These are phyloP conservation scores for Corniculantispora saksenae DNA, from an alignment of 2,329 filamentous ascomycete species.

Conservation along the genomic window DNA sequence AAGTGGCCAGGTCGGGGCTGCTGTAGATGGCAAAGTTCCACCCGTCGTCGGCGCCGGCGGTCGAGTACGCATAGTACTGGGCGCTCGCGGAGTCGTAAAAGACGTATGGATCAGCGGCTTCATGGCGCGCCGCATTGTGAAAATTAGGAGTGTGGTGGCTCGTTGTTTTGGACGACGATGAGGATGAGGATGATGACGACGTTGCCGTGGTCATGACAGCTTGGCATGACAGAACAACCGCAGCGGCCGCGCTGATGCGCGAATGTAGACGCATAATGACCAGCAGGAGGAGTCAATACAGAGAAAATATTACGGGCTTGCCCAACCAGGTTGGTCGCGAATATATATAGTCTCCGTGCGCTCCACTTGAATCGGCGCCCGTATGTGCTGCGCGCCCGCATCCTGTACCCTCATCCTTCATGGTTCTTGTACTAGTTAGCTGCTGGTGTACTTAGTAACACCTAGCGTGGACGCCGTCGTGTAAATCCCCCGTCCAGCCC, in stretches of 20 bases:
- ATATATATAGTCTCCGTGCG: neutral
- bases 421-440: neutral
- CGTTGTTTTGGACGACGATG: neutral
- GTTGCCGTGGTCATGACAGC: neutral
- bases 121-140: constrained; percentile 35
- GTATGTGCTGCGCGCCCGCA: too few species aligned
- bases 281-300: neutral
- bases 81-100: constrained; percentile 32
- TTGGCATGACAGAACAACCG: neutral
- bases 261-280: neutral
- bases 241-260: neutral
- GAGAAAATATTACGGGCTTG: neutral
- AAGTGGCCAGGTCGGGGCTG: constrained; percentile 38
- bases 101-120: constrained; percentile 35
- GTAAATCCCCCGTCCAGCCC: neutral
- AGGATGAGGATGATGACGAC: neutral
- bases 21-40: constrained; percentile 37
- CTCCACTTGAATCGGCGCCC: neutral
- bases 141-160: constrained; percentile 29
- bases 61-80: constrained; percentile 38
- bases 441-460: neutral
- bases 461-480: neutral
- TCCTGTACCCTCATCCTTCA: too few species aligned
- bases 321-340: neutral
- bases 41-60: constrained; percentile 35